Base-by-base conservation (phyloP, 192 early-diverging fungal species). In the Haplosporangium gracile region DNA sequence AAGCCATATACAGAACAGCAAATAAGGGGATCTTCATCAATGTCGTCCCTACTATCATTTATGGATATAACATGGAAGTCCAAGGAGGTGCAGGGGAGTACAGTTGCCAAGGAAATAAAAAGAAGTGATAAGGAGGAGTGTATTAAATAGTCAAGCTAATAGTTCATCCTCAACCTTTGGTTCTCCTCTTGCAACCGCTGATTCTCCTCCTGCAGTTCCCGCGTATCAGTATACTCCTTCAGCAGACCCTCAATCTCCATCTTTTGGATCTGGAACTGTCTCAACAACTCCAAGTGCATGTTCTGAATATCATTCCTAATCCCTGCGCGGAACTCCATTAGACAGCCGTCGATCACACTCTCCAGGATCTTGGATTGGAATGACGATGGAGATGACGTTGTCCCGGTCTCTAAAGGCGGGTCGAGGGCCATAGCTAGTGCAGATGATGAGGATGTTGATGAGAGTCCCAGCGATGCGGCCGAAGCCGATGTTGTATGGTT, bases 201-300 rank as follows among this genome's bases (percentile, higher is more conserved):
- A 65, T 93, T 79, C 87, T 94, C 91, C 68, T 92, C 90, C 26
- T 88, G n/a, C n/a, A 95, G 74, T 22, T 87, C 79, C 84, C 82
- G 76, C 20, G 76, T 88, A 32, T 90, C 88, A 2, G 92, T 85
- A 77, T 95, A 90, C 71, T 88, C 68, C 38, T 85, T 70, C 68
- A 95, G 82, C 24, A 95, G 84, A 38, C 81, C 75, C 72, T 93
- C 90, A 24, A 95, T 90, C 53, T 94, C 93, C 20, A 94, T 92
- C 88, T 92, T 92, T 86, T 95, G 94, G 34, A 93, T 90, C 72
- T 91, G 89, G 88, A 95, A 95, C 75, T 95, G 93, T 53, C 92
- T 86, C 57, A 95, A 53, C 42, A 95, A 63, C 39, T 95, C 94
- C 49, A 95, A 63, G 82, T 95, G 94, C 93, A 95, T 93, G 69